Conservation (phyloP, 2,329 filamentous ascomycete species). For the Exserohilum rostratum region DNA sequence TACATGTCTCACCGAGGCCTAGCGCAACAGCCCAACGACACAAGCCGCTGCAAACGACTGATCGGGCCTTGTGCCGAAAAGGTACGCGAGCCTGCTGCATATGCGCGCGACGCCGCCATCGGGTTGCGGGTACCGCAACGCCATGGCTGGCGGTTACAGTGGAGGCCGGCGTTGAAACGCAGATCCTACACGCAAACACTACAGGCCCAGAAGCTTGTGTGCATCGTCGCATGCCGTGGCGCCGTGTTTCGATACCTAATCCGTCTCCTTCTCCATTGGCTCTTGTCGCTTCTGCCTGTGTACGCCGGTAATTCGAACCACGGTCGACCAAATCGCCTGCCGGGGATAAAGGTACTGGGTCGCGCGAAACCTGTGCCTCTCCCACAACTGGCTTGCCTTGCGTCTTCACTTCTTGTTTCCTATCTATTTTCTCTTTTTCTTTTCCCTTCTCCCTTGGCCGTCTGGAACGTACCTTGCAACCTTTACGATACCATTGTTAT, state of each 20-base stretch:
- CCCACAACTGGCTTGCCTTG: slow-evolving; percentile 22
- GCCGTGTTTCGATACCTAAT: slow-evolving; percentile 42
- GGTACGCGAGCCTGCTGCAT: slow-evolving; percentile 26
- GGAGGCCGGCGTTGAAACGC: slow-evolving; percentile 44
- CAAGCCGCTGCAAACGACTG: slow-evolving; percentile 15
- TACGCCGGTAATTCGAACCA: slow-evolving; percentile 26
- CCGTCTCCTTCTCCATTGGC: slow-evolving; percentile 41
- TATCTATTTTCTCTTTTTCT: slow-evolving; percentile 15
- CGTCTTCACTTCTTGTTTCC: slow-evolving; percentile 22
- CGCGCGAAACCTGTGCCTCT: slow-evolving; percentile 22
- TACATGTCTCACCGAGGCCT: slow-evolving; percentile 20
- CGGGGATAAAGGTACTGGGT: slow-evolving; percentile 41
- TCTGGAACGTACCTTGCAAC: slow-evolving; percentile 21
- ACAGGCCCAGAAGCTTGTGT: slow-evolving; percentile 44
- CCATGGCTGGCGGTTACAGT: slow-evolving; percentile 44
- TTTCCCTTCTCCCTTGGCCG: slow-evolving; percentile 21
- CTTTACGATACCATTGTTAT: slow-evolving; percentile 24
- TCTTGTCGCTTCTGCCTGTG: slow-evolving; percentile 34
- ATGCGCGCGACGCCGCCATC: slow-evolving; percentile 34
- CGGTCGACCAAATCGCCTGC: slow-evolving; percentile 28
- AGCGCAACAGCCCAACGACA: slow-evolving; percentile 19
- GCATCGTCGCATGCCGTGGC: slow-evolving; percentile 39
- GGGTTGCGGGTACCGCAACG: slow-evolving; percentile 30
- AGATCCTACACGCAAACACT: slow-evolving; percentile 40
- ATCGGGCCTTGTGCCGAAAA: slow-evolving; percentile 15